A percentile compares a stretch with the other conserved stretches of the same genome.
Evolutionary conservation across 208 protist species (phyloP).

Genomic region (Crithidia acanthocephali): DNA sequence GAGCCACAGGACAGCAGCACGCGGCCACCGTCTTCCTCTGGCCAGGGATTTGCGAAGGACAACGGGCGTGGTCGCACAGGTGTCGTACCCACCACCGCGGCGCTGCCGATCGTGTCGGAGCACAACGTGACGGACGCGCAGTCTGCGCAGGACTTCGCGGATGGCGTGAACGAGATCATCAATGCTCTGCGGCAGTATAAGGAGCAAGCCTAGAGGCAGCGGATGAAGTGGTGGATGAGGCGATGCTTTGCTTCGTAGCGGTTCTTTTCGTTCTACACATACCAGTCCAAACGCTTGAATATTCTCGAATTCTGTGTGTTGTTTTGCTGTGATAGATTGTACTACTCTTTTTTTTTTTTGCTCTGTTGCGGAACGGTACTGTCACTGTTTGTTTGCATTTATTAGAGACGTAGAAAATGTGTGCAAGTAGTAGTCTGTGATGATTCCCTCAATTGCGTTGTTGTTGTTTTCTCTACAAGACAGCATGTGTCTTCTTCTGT

Average conservation of each 20-base stretch:
- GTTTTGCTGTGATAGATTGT: too few species aligned
- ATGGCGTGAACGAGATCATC: conserved; percentile 22
- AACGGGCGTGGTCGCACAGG: background rate
- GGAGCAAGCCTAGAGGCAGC: background rate
- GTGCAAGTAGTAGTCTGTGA: too few species aligned
- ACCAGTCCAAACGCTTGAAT: too few species aligned
- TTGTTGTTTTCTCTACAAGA: too few species aligned
- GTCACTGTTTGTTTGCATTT: too few species aligned
- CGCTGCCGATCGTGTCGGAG: conserved; percentile 27
- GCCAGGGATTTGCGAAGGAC: background rate
- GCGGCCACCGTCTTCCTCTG: background rate
- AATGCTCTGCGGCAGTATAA: conserved; percentile 20
- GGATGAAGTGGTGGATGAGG: background rate
- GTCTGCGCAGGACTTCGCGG: conserved; percentile 31
- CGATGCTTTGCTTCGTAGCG: too few species aligned
- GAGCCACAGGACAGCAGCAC: conserved; percentile 5
- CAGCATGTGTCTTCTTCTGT: too few species aligned
- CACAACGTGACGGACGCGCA: conserved; percentile 28
- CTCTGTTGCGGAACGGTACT: too few species aligned
- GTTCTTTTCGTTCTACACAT: too few species aligned
- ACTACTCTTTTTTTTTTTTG: background rate
- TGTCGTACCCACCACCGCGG: background rate
- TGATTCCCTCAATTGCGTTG: too few species aligned
- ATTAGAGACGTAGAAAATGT: too few species aligned
- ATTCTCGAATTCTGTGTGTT: background rate